phyloP scores from a whole-genome alignment of 1,284 basidiomycete genomes.

The Lentinula novae-zelandiae region DNA sequence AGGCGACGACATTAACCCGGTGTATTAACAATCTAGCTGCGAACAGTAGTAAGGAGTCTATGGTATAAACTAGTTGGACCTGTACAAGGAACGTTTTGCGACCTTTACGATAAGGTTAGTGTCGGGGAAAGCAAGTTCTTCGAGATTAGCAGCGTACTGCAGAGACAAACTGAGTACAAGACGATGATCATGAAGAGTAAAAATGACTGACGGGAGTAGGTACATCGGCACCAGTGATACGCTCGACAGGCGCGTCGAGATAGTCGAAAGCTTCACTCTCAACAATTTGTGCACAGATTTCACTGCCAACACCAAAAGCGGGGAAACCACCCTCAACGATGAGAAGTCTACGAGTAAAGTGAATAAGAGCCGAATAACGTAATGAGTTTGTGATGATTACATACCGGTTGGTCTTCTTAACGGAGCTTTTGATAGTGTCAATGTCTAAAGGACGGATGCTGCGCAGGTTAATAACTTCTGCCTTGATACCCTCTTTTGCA shows the following conservation, averaged over 20 bases:
- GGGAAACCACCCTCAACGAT: constrained; percentile 99
- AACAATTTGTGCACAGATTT: constrained; percentile 95
- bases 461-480: constrained; percentile 97
- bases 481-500: constrained; percentile 95
- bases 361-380: neutral
- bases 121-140: constrained; percentile 90
- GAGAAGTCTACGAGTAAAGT: constrained; percentile 57
- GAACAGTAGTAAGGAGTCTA: constrained; percentile 6
- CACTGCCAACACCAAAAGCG: constrained; percentile 95
- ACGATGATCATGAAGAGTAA: constrained; percentile 2
- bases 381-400: constrained; percentile 7
- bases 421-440: constrained; percentile 91
- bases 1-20: neutral
- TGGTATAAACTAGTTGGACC: constrained; percentile 59
- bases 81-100: constrained; percentile 87
- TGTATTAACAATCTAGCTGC: constrained; percentile 11
- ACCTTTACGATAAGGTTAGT: constrained; percentile 86
- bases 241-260: constrained; percentile 96
- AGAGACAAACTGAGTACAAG: constrained; percentile 12
- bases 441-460: constrained; percentile 96
- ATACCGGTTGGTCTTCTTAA: constrained; percentile 97
- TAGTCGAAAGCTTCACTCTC: constrained; percentile 97
- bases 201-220: constrained; percentile 81
- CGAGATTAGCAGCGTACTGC: constrained; percentile 87
- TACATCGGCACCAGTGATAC: constrained; percentile 95